Evolutionary conservation across 2,329 filamentous ascomycete genomes (phyloP), one percentile per base, ranked within the genome.

Genomic region (Hymenoscyphus albidus): DNA sequence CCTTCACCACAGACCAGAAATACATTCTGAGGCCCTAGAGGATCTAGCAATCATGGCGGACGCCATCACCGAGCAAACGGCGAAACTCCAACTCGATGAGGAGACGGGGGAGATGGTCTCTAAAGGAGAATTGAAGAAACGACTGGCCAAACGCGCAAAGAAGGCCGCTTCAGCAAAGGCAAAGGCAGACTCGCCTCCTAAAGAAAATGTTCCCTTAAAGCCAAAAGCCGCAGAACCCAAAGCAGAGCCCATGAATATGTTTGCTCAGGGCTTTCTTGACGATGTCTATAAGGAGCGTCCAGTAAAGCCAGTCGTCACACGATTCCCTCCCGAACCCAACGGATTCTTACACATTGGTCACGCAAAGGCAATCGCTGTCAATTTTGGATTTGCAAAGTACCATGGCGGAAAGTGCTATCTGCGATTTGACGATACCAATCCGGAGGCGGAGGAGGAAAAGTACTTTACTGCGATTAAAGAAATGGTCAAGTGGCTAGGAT

Each of bases 361-460:
- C 76, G 91, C 90, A 69, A 98, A 98, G 80, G 94, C 95, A 27
- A 97, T 98, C 76, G 90, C 92, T 0, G 87, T 98, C 77, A 97
- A 98, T 79, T 98, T 98, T 78, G 94, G 94, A 6, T 98, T 97
- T 76, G 94, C 95, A 14, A 87, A 85, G 74, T 88, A 88, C 74
- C 91, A 96, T 75, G 90, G 89, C 42, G 94, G 94, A 68, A 67
- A 73, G 32, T 90, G 87, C 77, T 89, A 89, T 73, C 78, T 93
- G 67, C 85, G 94, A 72, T 97, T 91, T 76, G 95, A 98, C 76
- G 95, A 98, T 73, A 98, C 95, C 14, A 98, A 98, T 76, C 95
- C 95, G 1, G 92, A 93, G 69, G 91, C 91, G 58, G 95, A 98
- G 77, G 91, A 97, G 76, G 91, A 96, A 77, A 84, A 89, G 65